Percentiles rank a stretch among this genome's conserved stretches.
Conservation (phyloP, 2,329 filamentous ascomycete genomes). For the Neophaeococcomyces aloes region DNA sequence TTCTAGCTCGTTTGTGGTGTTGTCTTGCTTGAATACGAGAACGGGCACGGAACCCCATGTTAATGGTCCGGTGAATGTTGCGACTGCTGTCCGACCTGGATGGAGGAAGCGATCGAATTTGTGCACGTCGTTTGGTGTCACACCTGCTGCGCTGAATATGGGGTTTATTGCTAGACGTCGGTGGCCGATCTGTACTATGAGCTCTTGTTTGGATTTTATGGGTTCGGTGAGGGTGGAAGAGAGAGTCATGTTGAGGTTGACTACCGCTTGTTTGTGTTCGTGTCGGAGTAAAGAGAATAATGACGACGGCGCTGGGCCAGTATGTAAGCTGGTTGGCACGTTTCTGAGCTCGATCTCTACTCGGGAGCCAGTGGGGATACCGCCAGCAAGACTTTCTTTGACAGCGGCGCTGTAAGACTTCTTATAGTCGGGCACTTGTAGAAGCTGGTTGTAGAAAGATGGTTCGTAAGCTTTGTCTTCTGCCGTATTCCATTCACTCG, state of each 20-base stretch:
- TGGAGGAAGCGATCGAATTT: slow-evolving; percentile 91
- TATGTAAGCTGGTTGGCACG: slow-evolving; percentile 46
- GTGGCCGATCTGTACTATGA: slow-evolving; percentile 84
- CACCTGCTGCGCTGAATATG: slow-evolving; percentile 78
- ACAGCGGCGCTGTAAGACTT: slow-evolving; percentile 65
- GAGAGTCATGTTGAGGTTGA: slow-evolving; percentile 84
- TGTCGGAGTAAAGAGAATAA: slow-evolving; percentile 83
- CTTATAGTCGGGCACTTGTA: slow-evolving; percentile 84
- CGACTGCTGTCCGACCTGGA: slow-evolving; percentile 79
- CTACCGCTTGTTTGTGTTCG: slow-evolving; percentile 83
- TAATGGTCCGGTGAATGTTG: slow-evolving; percentile 78
- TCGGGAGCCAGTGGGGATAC: slow-evolving; percentile 70
- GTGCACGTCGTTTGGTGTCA: slow-evolving; percentile 91
- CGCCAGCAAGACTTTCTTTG: slow-evolving; percentile 78
- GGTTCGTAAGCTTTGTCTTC: slow-evolving; percentile 83
- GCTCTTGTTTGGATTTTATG: slow-evolving; percentile 81
- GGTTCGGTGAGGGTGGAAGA: slow-evolving; percentile 64
- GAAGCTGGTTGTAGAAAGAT: slow-evolving; percentile 74
- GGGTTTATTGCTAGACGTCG: slow-evolving; percentile 81
- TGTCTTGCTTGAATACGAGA: slow-evolving; percentile 63
- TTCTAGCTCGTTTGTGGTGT: slow-evolving; percentile 42
- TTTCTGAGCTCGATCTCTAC: slow-evolving; percentile 67
- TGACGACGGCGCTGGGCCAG: slow-evolving; percentile 50
- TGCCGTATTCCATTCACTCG: slow-evolving; percentile 77
- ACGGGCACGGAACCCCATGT: slow-evolving; percentile 89